Evolutionary conservation across 192 early-diverging fungal species (phyloP), one percentile per base, ranked within the genome.

Genomic region (Geosiphon pyriformis): DNA sequence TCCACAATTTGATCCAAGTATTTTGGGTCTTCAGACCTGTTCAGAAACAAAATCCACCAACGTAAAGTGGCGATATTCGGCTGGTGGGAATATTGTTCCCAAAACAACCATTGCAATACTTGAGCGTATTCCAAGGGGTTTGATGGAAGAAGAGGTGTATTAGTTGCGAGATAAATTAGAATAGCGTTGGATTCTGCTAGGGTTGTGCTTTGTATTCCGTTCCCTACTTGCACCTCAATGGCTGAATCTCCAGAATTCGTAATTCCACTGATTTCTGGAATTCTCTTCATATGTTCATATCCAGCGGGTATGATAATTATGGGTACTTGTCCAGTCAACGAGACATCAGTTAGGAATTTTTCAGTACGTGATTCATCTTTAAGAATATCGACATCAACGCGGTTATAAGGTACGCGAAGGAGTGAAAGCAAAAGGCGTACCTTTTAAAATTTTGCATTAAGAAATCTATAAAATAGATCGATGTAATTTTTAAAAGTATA

Each of bases 101-200:
- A 64, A 33, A 64, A 64, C 17, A 64, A 31, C 61, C 61, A 64
- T 64, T 64, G 48, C 48, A 51, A 27, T 31, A 49, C n/a, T 52
- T 64, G 31, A 17, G 61, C 61, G 22, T 29, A 22, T 1, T 64
- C 27, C 2, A 64, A 29, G 17, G 61, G 47, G 33, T 64, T 52
- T 30, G 61, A 64, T 52, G 61, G 61, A 31, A 52, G 35, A 23
- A 64, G 33, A 11, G 61, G 31, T 50, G 61, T 64, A 15, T 26
- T 26, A 20, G 22, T 20, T 1, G 61, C 26, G 26, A 64, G 17
- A 33, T 25, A 64, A 3, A 35, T 49, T 32, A 64, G 23, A 22
- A 64, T 64, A 18, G 61, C 61, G n/a, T 64, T 64, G 2, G 61
- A 64, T 51, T 64, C 61, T 3, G 61, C 22, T 51, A 64, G 25